Evolutionary conservation across 331 rosid species (phyloP).

Genomic region (Malus hybrid): DNA sequence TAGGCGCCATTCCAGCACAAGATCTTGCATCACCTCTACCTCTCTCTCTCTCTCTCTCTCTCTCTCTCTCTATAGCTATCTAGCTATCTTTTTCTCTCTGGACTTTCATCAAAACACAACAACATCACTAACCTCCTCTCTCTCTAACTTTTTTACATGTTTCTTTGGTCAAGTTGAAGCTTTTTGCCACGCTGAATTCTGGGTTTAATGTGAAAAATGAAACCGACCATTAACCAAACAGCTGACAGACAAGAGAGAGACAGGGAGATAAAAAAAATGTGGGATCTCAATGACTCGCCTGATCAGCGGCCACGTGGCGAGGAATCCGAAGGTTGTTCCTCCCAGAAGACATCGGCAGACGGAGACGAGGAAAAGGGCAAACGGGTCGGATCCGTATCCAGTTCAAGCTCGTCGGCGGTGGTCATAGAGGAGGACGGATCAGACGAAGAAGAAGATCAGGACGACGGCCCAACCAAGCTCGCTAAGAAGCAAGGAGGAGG

Average conservation of each 20-base stretch:
- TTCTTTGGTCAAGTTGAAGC: background rate
- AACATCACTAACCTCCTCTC: background rate
- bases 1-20: conserved; percentile 17
- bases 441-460: conserved; percentile 44
- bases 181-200: background rate
- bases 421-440: conserved; percentile 69
- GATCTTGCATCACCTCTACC: conserved; percentile 28
- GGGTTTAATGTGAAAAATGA: background rate
- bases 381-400: conserved; percentile 77
- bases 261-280: conserved; percentile 40
- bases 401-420: conserved; percentile 80
- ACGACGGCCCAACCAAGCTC: background rate
- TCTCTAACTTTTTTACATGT: background rate
- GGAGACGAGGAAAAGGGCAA: conserved; percentile 75
- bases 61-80: background rate
- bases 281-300: conserved; percentile 96
- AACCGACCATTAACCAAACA: background rate
- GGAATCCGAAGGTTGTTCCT: conserved; percentile 67
- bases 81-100: too few relatives aligned
- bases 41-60: background rate
- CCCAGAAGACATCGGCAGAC: conserved; percentile 49
- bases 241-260: background rate
- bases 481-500: conserved; percentile 17
- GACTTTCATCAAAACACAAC: too few relatives aligned
- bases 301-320: conserved; percentile 43